Evolutionary conservation across 73 alveolate genomes (phyloP), one percentile per base, ranked within the genome.

Genomic region (Paramecium biaurelia): DNA sequence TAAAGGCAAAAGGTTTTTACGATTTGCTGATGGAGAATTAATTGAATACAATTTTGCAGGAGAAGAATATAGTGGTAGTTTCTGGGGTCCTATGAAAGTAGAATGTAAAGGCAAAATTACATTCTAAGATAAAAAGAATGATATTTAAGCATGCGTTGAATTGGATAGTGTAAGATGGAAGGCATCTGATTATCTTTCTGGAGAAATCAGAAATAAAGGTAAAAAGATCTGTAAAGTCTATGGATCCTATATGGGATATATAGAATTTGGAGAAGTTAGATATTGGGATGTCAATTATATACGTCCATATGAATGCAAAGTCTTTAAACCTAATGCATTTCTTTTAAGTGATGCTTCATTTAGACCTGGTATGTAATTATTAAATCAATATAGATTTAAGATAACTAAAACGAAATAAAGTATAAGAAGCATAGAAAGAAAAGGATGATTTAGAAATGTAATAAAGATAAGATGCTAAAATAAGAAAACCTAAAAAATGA

Each of bases 181-280:
- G 37, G 92, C 93, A 57, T 93, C 98, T 41, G 98, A 96, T 94
- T 95, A 94, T 42, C 85, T 98, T 70, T 96, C 92, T 34, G 99
- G 99, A 10, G 85, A 42, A 26, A 97, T 98, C 43, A 57, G 59
- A 84, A 92, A 93, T 45, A 92, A 92, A 56, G 97, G 96, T 37
- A 93, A 93, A 24, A 76, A 26, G 67, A 93, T 95, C 28, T 76
- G 96, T 70, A 96, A 93, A 56, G 74, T 97, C 63, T 92, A 93
- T 24, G 99, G 99, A 23, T 96, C 96, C 85, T 98, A 96, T 86
- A 86, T 96, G 93, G 99, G 99, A 10, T 98, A 84, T 92, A 92
- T 97, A 30, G 99, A 98, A 82, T 96, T 98, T 87, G 99, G 93
- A 57, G 98, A 96, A 49, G 93, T 89, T 18, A 92, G 99, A 53